Conservation (phyloP, 805 yeast species). For the Torulaspora quercuum region DNA sequence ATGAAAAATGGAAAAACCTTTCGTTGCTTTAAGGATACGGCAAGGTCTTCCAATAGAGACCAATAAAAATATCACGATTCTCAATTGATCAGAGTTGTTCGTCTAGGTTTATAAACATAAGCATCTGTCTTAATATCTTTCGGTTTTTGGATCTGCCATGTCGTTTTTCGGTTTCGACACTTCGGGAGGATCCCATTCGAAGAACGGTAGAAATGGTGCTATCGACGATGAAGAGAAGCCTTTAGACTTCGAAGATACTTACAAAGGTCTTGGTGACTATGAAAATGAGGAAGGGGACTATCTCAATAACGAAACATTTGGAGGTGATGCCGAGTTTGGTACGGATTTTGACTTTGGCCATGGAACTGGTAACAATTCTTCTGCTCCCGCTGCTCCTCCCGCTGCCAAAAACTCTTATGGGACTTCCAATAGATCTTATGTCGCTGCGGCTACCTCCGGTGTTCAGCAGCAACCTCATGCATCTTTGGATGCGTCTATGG, state of each 20-base stretch:
- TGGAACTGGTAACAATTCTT: constrained; percentile 18
- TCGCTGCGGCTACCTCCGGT: constrained; percentile 33
- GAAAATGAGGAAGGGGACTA: constrained; percentile 70
- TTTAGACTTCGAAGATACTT: constrained; percentile 79
- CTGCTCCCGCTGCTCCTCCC: constrained; percentile 27
- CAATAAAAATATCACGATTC: no score
- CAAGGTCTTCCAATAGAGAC: no score
- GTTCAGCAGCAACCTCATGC: constrained; percentile 31
- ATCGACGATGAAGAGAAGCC: constrained; percentile 29
- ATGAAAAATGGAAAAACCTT: no score
- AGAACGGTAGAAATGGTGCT: constrained; percentile 7
- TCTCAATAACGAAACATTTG: constrained; percentile 36
- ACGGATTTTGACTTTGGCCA: constrained; percentile 39
- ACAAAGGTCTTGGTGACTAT: constrained; percentile 72
- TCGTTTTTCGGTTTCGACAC: constrained; percentile 39
- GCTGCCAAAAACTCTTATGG: constrained; percentile 42
- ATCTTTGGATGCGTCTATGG: constrained; percentile 26
- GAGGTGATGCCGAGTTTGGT: constrained; percentile 32
- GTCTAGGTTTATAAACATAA: no score
- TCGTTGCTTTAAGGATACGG: no score
- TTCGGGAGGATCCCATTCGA: constrained; percentile 10
- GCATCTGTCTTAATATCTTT: not conserved
- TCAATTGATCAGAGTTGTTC: no score
- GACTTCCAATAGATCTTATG: constrained; percentile 26
- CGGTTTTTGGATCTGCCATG: constrained; percentile 18